Evolutionary conservation across 192 early-diverging fungal species (phyloP).

Genomic region (Rhizophagus clarus): DNA sequence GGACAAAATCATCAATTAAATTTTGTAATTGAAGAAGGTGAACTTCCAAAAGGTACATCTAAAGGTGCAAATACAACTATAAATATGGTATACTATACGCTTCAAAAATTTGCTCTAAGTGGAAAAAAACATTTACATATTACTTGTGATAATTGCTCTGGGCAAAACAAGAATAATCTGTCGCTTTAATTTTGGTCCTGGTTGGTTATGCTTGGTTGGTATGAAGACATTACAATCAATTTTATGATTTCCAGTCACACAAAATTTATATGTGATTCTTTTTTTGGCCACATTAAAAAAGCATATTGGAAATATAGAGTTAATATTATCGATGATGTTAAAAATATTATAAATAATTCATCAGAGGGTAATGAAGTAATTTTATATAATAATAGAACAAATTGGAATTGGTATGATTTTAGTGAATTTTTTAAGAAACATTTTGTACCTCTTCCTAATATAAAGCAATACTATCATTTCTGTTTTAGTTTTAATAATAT

Average conservation of each 20-base stretch:
- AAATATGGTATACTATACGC: neutral
- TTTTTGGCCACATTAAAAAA: conserved; percentile 8
- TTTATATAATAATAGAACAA: neutral
- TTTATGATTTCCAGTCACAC: no score
- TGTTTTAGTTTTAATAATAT: neutral
- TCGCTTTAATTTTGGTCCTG: neutral
- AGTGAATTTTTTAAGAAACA: neutral
- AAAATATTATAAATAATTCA: conserved; percentile 4
- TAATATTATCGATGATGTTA: neutral
- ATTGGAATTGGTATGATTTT: neutral
- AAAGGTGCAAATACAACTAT: conserved; percentile 6
- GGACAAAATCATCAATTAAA: neutral
- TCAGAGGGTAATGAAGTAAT: neutral
- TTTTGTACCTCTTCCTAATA: neutral
- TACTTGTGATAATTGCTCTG: conserved; percentile 20
- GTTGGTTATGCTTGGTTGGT: no score
- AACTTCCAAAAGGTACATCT: neutral
- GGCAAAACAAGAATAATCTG: conserved; percentile 27
- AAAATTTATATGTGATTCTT: conserved; percentile 3
- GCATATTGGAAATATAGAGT: neutral
- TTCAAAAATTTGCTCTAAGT: neutral
- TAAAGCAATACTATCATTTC: conserved; percentile 10
- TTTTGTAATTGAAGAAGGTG: neutral
- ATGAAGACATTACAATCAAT: neutral
- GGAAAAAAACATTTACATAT: conserved; percentile 9